A percentile compares a stretch with the other conserved stretches of the same genome.
Evolutionary conservation across 768 basidiomycete genomes (phyloP).

Genomic region (Holtermanniella nyarrowii): DNA sequence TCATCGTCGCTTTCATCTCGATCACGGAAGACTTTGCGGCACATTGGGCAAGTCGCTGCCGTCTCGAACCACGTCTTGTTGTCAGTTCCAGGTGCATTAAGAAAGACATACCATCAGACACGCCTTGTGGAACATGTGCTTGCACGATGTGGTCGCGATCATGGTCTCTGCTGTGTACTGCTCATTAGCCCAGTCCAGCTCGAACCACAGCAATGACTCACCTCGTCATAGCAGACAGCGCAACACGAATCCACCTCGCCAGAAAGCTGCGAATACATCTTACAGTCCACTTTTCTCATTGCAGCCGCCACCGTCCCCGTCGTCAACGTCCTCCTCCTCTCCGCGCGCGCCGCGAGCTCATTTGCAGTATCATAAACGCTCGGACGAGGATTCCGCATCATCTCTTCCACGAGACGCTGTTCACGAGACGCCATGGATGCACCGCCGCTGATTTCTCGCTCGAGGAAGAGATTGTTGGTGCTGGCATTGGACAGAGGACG

Average conservation of each 20-base stretch:
- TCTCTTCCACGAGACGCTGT: not conserved
- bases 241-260: constrained; percentile 19
- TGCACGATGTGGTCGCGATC: constrained; percentile 26
- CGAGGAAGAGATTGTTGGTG: no score
- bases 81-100: not conserved
- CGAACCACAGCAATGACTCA: constrained; percentile 6
- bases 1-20: no score
- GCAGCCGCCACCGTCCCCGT: no score
- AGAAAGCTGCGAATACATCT: not conserved
- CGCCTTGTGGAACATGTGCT: constrained; percentile 31
- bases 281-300: not conserved
- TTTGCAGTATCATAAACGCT: not conserved
- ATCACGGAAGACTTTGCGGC: constrained; percentile 7
- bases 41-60: constrained; percentile 31
- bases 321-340: not conserved
- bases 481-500: no score
- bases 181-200: not conserved
- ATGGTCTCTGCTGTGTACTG: constrained; percentile 17
- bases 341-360: not conserved
- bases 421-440: no score
- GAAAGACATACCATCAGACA: constrained; percentile 24
- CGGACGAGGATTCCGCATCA: not conserved
- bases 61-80: constrained; percentile 25
- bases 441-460: no score
- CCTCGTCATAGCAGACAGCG: constrained; percentile 33